These are phyloP conservation scores for Hypoxylon fragiforme DNA, from an alignment of 495 filamentous ascomycete species.

Conservation along the genomic window DNA sequence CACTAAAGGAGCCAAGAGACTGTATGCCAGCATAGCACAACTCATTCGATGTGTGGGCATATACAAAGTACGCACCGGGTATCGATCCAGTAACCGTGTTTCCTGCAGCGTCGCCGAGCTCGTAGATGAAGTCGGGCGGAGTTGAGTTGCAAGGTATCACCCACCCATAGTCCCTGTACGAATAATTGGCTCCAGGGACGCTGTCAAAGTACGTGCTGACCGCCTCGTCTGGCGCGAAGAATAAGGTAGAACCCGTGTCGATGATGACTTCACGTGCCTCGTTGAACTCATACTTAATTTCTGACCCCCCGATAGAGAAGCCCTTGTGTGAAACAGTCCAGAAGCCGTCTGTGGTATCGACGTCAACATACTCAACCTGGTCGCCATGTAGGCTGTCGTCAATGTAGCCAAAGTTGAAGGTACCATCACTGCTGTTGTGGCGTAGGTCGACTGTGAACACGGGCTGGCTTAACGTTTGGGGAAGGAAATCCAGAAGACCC, in stretches of 20 bases:
- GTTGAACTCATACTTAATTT: conserved; percentile 39
- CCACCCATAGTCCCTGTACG: conserved; percentile 61
- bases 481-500: conserved; percentile 69
- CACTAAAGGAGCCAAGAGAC: conserved; percentile 46
- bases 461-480: conserved; percentile 47
- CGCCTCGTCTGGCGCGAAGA: conserved; percentile 63
- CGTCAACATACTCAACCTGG: conserved; percentile 60
- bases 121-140: conserved; percentile 57
- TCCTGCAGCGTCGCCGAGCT: conserved; percentile 63
- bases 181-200: conserved; percentile 63
- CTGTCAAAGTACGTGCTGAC: conserved; percentile 66
- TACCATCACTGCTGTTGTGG: conserved; percentile 63
- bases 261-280: conserved; percentile 62
- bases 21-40: conserved; percentile 75
- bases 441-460: conserved; percentile 73
- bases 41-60: conserved; percentile 56
- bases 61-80: conserved; percentile 69
- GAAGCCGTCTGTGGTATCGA: conserved; percentile 65
- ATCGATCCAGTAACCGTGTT: conserved; percentile 60
- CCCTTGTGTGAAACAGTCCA: conserved; percentile 62
- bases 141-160: conserved; percentile 60
- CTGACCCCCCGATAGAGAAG: conserved; percentile 59
- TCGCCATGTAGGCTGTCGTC: conserved; percentile 57
- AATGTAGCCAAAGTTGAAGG: conserved; percentile 79
- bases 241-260: conserved; percentile 75